A percentile compares a stretch with the other conserved stretches of the same genome.
phyloP scores from a whole-genome alignment of 1,139 yeast genomes.

The Eremothecium cymbalariae region DNA sequence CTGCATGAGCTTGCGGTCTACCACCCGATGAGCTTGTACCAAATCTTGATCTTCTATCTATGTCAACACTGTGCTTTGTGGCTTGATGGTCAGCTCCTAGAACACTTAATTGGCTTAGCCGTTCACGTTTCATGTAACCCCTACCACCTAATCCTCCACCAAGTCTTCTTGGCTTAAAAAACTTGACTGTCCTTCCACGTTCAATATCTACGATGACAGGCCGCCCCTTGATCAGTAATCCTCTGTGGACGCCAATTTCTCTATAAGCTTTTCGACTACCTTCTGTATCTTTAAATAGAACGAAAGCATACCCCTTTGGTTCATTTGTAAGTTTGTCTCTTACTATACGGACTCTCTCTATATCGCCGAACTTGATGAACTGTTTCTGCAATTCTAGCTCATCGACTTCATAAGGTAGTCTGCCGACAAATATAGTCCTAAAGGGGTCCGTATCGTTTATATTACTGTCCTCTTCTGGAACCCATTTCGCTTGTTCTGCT shows the following conservation, averaged over 20 bases:
- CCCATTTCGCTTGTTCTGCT: conserved; percentile 39
- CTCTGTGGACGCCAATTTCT: conserved; percentile 36
- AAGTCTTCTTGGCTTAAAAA: conserved; percentile 73
- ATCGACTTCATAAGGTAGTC: conserved; percentile 57
- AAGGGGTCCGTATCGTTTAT: conserved; percentile 63
- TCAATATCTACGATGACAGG: conserved; percentile 71
- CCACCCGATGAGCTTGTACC: neutral
- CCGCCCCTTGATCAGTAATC: conserved; percentile 45
- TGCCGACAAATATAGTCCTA: conserved; percentile 66
- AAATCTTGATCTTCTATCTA: neutral
- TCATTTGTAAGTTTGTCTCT: conserved; percentile 45
- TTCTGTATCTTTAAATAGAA: conserved; percentile 46
- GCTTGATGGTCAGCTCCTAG: neutral
- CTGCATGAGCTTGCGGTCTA: neutral
- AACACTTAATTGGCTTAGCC: conserved; percentile 2
- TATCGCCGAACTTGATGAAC: conserved; percentile 60
- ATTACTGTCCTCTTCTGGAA: conserved; percentile 51
- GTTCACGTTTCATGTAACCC: conserved; percentile 34
- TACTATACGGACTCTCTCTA: conserved; percentile 58
- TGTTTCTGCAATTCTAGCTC: conserved; percentile 62
- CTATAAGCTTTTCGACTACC: conserved; percentile 42
- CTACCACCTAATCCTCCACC: conserved; percentile 74
- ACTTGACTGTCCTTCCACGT: conserved; percentile 64
- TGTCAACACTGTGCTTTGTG: neutral
- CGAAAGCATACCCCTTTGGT: conserved; percentile 79